These are phyloP conservation scores for Lithospermum erythrorhizon DNA, from an alignment of 257 asterid species.

Conservation along the genomic window DNA sequence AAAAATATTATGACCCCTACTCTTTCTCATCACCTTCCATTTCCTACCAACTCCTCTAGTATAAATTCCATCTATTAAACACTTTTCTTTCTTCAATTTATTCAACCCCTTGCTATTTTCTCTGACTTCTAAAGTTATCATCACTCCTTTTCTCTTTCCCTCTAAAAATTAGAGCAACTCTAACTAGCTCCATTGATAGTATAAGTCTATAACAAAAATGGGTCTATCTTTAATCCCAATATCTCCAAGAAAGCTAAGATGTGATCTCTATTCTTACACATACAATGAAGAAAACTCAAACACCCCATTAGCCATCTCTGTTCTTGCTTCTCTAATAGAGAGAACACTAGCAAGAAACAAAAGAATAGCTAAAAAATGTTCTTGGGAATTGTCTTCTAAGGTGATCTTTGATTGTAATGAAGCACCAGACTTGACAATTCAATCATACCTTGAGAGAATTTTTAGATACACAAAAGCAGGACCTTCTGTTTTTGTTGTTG, in stretches of 20 bases:
- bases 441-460: slow-evolving; percentile 73
- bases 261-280: slow-evolving; percentile 60
- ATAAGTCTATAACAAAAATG: slow-evolving; percentile 21
- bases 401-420: slow-evolving; percentile 57
- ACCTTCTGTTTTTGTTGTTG: slow-evolving; percentile 79
- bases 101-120: slow-evolving; percentile 3
- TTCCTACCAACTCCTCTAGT: slow-evolving; percentile 1
- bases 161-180: no score
- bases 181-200: no score
- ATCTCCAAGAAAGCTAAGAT: slow-evolving; percentile 74
- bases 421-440: slow-evolving; percentile 69
- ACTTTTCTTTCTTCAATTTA: neutral
- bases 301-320: slow-evolving; percentile 76
- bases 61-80: slow-evolving; percentile 2
- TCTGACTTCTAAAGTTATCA: slow-evolving; percentile 12
- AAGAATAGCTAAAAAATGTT: slow-evolving; percentile 43
- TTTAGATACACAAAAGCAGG: slow-evolving; percentile 83
- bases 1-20: neutral
- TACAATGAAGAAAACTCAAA: slow-evolving; percentile 32
- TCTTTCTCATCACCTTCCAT: slow-evolving; percentile 54
- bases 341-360: slow-evolving; percentile 62
- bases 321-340: slow-evolving; percentile 78
- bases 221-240: slow-evolving; percentile 27
- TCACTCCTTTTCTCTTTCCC: slow-evolving; percentile 8
- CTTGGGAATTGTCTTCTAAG: slow-evolving; percentile 14